Base-by-base conservation (phyloP, 2,329 filamentous ascomycete species). In the Dactylella cylindrospora region DNA sequence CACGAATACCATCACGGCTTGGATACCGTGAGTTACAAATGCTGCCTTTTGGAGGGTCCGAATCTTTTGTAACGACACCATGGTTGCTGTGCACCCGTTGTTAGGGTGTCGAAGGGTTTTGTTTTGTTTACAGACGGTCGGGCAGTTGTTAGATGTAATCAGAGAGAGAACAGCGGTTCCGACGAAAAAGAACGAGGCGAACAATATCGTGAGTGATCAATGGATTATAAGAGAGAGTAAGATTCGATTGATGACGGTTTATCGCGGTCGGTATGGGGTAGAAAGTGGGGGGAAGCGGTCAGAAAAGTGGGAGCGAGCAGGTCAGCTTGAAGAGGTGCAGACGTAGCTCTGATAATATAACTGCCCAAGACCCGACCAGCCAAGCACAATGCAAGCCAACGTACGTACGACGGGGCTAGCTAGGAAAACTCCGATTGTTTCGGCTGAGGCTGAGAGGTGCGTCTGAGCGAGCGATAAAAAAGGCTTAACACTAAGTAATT, bases 1-100 rank as follows among this genome's bases (percentile, higher is more conserved):
- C 6, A 64, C 41, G 26, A 64, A 64, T 12, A 43, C 31, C 10
- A 47, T 44, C 12, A 64, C 20, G 12, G 50, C 59, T 40, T 64
- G 59, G 26, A 57, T 51, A 31, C 59, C 59, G 31, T 64, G 59
- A 2, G 59, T 57, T 39, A 51, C 53, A 33, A 57, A 64, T n/a
- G 59, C 59, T 4, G 49, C 49, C 44, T 50, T 50, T 38, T 62
- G 57, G 5, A 62, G 35, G 28, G 49, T 23, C 25, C 43, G 49
- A 15, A 62, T 54, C 23, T 62, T 62, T 29, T 49, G 19, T 6
- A 62, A 26, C 26, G 57, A 44, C 57, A 62, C 54, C 23, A 4
- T 19, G 17, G 43, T 40, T 25, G 29, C 25, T 3, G 10, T 36
- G 23, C 19, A 10, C 28, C 43, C 13, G 46, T 52, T 28, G 39